Base-by-base conservation (phyloP, 257 asterid genomes). In the Nicotiana tabacum region DNA sequence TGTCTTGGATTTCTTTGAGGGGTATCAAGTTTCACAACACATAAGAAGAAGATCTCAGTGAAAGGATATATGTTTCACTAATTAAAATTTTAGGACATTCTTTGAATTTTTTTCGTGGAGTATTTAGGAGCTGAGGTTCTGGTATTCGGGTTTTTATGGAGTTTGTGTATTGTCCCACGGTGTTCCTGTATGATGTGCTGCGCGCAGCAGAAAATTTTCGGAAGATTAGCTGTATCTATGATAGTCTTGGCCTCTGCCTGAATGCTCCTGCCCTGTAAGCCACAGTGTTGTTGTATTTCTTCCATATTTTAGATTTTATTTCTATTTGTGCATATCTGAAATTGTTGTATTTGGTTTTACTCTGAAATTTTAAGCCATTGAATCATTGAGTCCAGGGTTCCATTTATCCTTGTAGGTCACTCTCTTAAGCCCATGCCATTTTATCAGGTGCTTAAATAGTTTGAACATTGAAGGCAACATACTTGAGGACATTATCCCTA, bases 1-100 rank as follows among this genome's bases (percentile, higher is more conserved):
- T 4, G 91, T 95, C 77, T 83, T 95, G 88, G 98, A 93, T 89
- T 93, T 95, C 92, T 95, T 95, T 35, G 97, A 93, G 85, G 98
- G 98, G 55, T 80, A 88, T 86, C 85, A 94, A 6, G 90, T 91
- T 7, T 92, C 97, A 16, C 96, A 90, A 89, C 93, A 92, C 86
- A 78, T 89, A 86, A 89, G 92, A 88, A 94, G 90, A 90, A 88
- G 96, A 89, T 86, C 95, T 66, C 85, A 87, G 82, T 92, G 90
- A 84, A 18, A 39, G 69, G 70, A 43, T 77, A 82, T 78, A 84
- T 51, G 81, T 77, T 77, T 87, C 82, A 83, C 89, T 84, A 32
- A 66, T 80, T 91, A 90, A 89, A 86, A 56, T 85, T 81, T 91
- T 91, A 93, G 92, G 83, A 83, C 80, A 85, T 92, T 92, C 93